phyloP scores from a whole-genome alignment of 352 stramenopile species.

The Pythium volutum region DNA sequence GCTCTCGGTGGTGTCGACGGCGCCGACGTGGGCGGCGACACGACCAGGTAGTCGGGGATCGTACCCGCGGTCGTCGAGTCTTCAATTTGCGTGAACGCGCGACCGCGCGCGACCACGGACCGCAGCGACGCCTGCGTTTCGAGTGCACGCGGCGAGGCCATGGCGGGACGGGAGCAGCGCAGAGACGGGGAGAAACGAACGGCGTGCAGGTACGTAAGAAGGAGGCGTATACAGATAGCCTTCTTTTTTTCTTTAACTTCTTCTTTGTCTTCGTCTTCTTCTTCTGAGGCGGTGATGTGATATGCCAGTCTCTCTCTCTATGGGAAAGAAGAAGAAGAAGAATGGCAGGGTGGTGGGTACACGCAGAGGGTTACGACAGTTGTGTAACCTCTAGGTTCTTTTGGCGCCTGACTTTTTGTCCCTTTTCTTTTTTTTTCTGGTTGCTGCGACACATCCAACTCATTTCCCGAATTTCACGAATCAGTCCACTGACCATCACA shows the following conservation, averaged over 20 bases:
- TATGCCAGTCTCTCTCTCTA: not conserved
- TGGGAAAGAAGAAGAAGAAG: not conserved
- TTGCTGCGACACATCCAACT: not conserved
- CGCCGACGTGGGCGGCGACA: conserved; percentile 3
- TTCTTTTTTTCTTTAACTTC: not conserved
- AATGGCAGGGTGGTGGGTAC: conserved; percentile 11
- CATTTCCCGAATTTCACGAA: not conserved
- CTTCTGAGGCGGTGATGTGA: not conserved
- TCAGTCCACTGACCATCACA: not conserved
- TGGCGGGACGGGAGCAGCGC: not conserved
- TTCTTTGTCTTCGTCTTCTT: not conserved
- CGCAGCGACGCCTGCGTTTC: conserved; percentile 7
- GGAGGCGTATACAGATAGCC: not conserved
- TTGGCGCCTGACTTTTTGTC: conserved; percentile 11
- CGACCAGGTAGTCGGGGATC: conserved; percentile 12
- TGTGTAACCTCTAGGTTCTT: conserved; percentile 20
- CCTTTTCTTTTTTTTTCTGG: not conserved
- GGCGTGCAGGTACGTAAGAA: not conserved
- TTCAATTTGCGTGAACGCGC: conserved; percentile 71
- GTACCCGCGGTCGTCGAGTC: conserved; percentile 20
- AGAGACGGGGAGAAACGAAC: no score
- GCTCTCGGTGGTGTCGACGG: conserved; percentile 15
- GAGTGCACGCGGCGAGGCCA: conserved; percentile 1
- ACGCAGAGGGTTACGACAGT: conserved; percentile 5
- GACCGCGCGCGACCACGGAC: conserved; percentile 16